Conservation (phyloP, 2,329 filamentous ascomycete species). For the Piedraia hortae region DNA sequence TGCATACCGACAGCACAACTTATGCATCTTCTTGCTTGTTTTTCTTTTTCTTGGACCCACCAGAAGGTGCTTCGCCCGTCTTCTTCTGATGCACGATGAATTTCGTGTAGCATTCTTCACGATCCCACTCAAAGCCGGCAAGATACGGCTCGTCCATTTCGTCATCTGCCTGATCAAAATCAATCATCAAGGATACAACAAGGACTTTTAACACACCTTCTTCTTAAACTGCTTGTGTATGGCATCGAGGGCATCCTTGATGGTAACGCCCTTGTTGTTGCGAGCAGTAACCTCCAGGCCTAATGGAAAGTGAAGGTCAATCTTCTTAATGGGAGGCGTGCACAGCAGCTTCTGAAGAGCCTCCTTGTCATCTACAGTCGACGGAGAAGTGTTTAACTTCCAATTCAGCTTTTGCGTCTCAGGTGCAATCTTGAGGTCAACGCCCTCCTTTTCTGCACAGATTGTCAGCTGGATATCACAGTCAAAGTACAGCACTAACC, state of each 20-base stretch:
- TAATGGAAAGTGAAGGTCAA: constrained; percentile 74
- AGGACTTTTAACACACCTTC: constrained; percentile 33
- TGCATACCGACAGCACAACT: too few species aligned
- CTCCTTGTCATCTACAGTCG: constrained; percentile 54
- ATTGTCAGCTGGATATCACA: not conserved
- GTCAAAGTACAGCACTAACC: constrained; percentile 26
- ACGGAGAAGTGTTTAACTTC: constrained; percentile 77
- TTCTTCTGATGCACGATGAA: constrained; percentile 68
- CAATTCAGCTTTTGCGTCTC: constrained; percentile 76
- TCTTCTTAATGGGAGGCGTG: constrained; percentile 67
- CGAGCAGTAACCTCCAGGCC: constrained; percentile 69
- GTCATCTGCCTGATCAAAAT: constrained; percentile 43
- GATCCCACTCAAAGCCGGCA: constrained; percentile 88
- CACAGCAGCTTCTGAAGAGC: constrained; percentile 59
- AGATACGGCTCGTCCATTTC: constrained; percentile 72
- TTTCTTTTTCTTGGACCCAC: constrained; percentile 33
- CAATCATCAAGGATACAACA: not conserved
- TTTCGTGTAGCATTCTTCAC: constrained; percentile 67
- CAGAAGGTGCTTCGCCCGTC: constrained; percentile 27
- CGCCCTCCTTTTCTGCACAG: constrained; percentile 39
- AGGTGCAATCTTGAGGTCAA: constrained; percentile 42
- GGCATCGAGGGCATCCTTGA: constrained; percentile 87
- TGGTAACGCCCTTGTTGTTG: constrained; percentile 81
- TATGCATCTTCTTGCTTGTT: constrained; percentile 11
- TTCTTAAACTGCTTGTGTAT: constrained; percentile 96